Base-by-base conservation (phyloP, 768 basidiomycete genomes). In the Agrocybe pediades region DNA sequence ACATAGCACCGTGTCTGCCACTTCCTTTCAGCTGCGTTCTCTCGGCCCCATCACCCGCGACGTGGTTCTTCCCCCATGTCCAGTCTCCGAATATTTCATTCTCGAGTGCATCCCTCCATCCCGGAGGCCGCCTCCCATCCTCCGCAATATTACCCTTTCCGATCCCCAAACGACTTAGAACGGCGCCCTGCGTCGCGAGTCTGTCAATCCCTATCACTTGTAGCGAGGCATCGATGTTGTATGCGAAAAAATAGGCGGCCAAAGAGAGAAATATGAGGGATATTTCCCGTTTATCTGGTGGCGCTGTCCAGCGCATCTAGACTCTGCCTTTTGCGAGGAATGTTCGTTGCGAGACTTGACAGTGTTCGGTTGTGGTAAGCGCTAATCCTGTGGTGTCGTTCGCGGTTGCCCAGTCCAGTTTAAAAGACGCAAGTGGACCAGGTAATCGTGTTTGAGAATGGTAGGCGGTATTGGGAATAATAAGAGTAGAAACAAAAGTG, bases 261-360 rank as follows among this genome's bases (percentile, higher is more conserved):
- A 90, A 66, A 9, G 85, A 82, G 60, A 87, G 81, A 30, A 91
- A 71, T 55, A 90, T 62, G 61, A 95, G 79, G 9, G 83, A 76
- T 26, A 88, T 60, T 70, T 95, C 93, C 58, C 92, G 83, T 58
- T 86, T 81, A 44, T 80, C 88, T 9, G 87, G 91, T 47, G 84
- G 81, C 2, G 82, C 75, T 40, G 73, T 68, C 87, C 88, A 90
- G 52, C 74, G 71, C 85, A 85, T 86, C 45, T 57, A 51, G 24
- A 19, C 45, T 46, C 33, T 13, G n/a, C n/a, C n/a, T n/a, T n/a
- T n/a, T n/a, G n/a, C n/a, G n/a, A n/a, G n/a, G n/a, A n/a, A n/a
- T n/a, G n/a, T n/a, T n/a, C n/a, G n/a, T n/a, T n/a, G n/a, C n/a
- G n/a, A n/a, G n/a, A n/a, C n/a, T n/a, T n/a, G n/a, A n/a, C n/a